phyloP scores from a whole-genome alignment of 179 eudicot genomes.

The Dionaea muscipula region DNA sequence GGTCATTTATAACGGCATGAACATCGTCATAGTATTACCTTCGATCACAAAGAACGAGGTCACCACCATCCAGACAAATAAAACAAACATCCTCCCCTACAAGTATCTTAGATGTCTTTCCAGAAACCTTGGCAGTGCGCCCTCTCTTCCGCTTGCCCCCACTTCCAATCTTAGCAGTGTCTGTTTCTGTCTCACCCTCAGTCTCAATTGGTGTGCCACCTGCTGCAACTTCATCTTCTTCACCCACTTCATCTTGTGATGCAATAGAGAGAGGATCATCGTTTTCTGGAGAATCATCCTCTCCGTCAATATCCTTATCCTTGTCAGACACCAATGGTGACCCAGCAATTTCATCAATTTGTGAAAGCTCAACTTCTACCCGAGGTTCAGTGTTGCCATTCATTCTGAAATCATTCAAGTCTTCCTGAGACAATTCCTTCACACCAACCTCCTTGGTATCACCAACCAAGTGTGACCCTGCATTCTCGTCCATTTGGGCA shows the following conservation, averaged over 20 bases:
- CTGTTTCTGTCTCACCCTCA: conserved; percentile 23
- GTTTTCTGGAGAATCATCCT: neutral
- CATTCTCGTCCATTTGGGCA: conserved; percentile 1
- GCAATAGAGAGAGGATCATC: neutral
- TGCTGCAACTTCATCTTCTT: conserved; percentile 18
- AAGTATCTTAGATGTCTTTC: conserved; percentile 37
- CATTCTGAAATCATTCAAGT: too few relatives aligned
- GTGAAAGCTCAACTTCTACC: too few relatives aligned
- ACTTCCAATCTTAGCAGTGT: conserved; percentile 19
- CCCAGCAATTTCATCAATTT: neutral
- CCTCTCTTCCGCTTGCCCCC: conserved; percentile 77
- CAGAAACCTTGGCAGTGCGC: conserved; percentile 25
- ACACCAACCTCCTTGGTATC: neutral
- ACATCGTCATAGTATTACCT: conserved; percentile 31
- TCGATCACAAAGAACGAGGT: conserved; percentile 87
- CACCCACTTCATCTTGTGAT: conserved; percentile 6
- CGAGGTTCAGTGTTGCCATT: too few relatives aligned
- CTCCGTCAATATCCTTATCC: conserved; percentile 6
- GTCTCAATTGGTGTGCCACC: conserved; percentile 21
- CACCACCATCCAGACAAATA: conserved; percentile 93
- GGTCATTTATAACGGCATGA: neutral
- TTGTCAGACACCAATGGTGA: neutral
- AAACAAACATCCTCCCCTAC: conserved; percentile 93
- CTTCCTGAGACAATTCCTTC: too few relatives aligned
- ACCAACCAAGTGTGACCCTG: neutral